These are phyloP conservation scores for Cenchrus purpureus DNA, from an alignment of 176 grass and related monocot species.

Conservation along the genomic window DNA sequence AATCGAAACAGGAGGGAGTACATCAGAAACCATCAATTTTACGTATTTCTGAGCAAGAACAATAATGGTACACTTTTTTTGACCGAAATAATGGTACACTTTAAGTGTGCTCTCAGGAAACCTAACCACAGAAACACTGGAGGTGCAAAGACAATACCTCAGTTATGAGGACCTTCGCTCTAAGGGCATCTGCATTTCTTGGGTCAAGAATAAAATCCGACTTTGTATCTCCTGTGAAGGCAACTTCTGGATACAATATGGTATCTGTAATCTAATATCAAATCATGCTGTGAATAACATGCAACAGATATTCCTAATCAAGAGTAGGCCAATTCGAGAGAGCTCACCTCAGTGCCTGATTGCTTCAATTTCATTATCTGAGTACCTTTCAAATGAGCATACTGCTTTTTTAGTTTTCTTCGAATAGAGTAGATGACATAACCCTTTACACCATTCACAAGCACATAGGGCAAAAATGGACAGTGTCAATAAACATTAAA, in stretches of 20 bases:
- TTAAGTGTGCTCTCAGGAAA: background rate
- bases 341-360: slow-evolving; percentile 72
- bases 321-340: slow-evolving; percentile 27
- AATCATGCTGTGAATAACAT: slow-evolving; percentile 42
- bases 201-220: slow-evolving; percentile 96
- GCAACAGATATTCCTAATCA: slow-evolving; percentile 19
- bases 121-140: background rate
- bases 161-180: slow-evolving; percentile 92
- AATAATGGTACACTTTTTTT: background rate
- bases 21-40: background rate
- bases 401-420: slow-evolving; percentile 87
- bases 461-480: background rate
- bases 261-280: slow-evolving; percentile 77
- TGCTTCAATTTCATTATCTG: slow-evolving; percentile 91
- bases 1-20: background rate
- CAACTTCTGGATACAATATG: slow-evolving; percentile 89
- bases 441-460: slow-evolving; percentile 49
- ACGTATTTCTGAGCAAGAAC: background rate
- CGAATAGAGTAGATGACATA: slow-evolving; percentile 91
- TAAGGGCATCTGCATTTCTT: slow-evolving; percentile 89
- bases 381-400: slow-evolving; percentile 80
- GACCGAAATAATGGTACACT: background rate
- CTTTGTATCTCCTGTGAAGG: slow-evolving; percentile 89
- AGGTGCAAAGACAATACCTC: slow-evolving; percentile 58
- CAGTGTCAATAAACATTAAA: slow-evolving; percentile 17